Percentiles rank a stretch among this genome's conserved stretches.
These are phyloP conservation scores for Penicillium capsulatum DNA, from an alignment of 2,329 filamentous ascomycete genomes.

Conservation along the genomic window DNA sequence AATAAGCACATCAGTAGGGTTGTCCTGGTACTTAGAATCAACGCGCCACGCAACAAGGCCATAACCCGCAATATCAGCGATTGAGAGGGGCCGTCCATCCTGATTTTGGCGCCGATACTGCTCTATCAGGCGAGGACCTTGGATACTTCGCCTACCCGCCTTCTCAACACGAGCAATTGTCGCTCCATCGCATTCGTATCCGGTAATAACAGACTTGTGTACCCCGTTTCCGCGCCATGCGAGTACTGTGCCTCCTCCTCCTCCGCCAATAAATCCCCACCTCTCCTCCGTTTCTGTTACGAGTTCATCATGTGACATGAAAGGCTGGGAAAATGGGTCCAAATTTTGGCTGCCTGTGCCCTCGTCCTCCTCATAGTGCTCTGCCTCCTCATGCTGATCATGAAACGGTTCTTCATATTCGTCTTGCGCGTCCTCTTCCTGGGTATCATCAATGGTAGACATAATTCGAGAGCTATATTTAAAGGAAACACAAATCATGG, in stretches of 20 bases:
- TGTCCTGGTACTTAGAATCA: constrained; percentile 3
- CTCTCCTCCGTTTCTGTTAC: not conserved
- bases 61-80: constrained; percentile 5
- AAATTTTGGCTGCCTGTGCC: too few relatives aligned
- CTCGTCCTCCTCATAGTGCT: too few relatives aligned
- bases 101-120: constrained; percentile 1
- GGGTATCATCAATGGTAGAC: too few relatives aligned
- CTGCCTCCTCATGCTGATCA: too few relatives aligned
- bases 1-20: constrained; percentile 7
- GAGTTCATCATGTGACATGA: not conserved
- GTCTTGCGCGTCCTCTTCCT: too few relatives aligned
- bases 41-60: constrained; percentile 9
- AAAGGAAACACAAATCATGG: too few relatives aligned
- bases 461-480: too few relatives aligned
- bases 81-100: not conserved
- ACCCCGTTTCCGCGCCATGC: constrained; percentile 5
- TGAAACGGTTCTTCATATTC: too few relatives aligned
- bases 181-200: constrained; percentile 2
- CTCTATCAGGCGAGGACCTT: not conserved
- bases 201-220: constrained; percentile 7
- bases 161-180: constrained; percentile 8
- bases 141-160: constrained; percentile 6
- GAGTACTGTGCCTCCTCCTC: not conserved
- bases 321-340: too few relatives aligned
- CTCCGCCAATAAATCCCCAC: too few relatives aligned